Conservation (phyloP, 257 asterid genomes). For the Sherardia arvensis region DNA sequence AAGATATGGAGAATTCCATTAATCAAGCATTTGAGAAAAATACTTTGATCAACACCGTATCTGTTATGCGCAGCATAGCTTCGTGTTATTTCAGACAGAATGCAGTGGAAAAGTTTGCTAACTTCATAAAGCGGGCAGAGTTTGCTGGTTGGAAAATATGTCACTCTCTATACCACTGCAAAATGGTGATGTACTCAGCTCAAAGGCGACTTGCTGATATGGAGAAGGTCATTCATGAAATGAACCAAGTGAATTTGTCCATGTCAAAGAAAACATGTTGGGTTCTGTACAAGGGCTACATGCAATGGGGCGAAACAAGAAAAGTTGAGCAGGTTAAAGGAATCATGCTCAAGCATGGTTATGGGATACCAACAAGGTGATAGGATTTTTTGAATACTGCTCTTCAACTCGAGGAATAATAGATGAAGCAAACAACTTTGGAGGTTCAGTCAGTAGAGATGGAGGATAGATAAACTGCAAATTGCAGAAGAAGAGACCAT, state of each 20-base stretch:
- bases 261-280: conserved; percentile 50
- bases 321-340: conserved; percentile 62
- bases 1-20: conserved; percentile 59
- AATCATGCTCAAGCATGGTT: conserved; percentile 61
- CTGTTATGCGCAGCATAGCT: conserved; percentile 48
- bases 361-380: conserved; percentile 26
- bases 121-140: conserved; percentile 53
- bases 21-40: conserved; percentile 50
- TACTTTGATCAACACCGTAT: conserved; percentile 26
- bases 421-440: conserved; percentile 22
- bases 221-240: conserved; percentile 74
- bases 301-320: conserved; percentile 33
- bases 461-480: conserved; percentile 23
- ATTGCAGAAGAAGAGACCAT: conserved; percentile 44
- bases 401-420: conserved; percentile 39
- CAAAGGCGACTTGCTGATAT: conserved; percentile 67
- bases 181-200: conserved; percentile 68
- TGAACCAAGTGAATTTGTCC: conserved; percentile 45
- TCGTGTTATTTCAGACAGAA: conserved; percentile 58
- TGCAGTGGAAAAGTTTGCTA: conserved; percentile 67
- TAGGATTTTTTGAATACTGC: conserved; percentile 9
- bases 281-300: conserved; percentile 53
- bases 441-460: conserved; percentile 32
- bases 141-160: conserved; percentile 66
- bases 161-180: conserved; percentile 72